Evolutionary conservation across 106 monocot genomes (phyloP).

Genomic region (Hemerocallis citrina): DNA sequence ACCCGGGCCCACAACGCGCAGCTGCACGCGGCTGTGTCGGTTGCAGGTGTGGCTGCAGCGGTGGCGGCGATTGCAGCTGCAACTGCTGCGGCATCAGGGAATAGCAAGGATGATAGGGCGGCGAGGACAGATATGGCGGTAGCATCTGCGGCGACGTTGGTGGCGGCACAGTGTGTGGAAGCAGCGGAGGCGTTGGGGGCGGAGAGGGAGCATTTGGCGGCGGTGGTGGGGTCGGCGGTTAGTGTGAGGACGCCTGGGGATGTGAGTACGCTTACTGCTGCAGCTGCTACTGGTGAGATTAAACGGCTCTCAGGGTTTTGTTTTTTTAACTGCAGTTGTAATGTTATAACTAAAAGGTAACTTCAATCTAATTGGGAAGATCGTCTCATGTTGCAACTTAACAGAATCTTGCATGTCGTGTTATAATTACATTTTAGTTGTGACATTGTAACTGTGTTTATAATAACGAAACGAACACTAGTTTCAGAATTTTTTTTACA

Average conservation of each 20-base stretch:
- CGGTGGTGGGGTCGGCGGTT: constrained; percentile 71
- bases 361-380: too few relatives aligned
- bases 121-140: constrained; percentile 70
- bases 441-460: too few relatives aligned
- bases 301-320: neutral
- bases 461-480: too few relatives aligned
- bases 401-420: too few relatives aligned
- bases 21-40: constrained; percentile 83
- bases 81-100: constrained; percentile 32
- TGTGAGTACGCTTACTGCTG: constrained; percentile 63
- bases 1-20: constrained; percentile 82
- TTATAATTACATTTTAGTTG: too few relatives aligned
- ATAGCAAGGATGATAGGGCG: constrained; percentile 38
- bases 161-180: constrained; percentile 86
- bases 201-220: constrained; percentile 62
- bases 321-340: too few relatives aligned
- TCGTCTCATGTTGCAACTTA: too few relatives aligned
- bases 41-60: constrained; percentile 81
- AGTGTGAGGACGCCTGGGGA: constrained; percentile 71
- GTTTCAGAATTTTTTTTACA: neutral
- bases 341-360: too few relatives aligned
- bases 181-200: constrained; percentile 74
- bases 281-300: constrained; percentile 70
- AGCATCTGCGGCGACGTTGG: constrained; percentile 71
- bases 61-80: constrained; percentile 47